A percentile compares a stretch with the other conserved stretches of the same genome.
phyloP scores from a whole-genome alignment of 768 basidiomycete species.

The Tubosaeta brunneosetosa region DNA sequence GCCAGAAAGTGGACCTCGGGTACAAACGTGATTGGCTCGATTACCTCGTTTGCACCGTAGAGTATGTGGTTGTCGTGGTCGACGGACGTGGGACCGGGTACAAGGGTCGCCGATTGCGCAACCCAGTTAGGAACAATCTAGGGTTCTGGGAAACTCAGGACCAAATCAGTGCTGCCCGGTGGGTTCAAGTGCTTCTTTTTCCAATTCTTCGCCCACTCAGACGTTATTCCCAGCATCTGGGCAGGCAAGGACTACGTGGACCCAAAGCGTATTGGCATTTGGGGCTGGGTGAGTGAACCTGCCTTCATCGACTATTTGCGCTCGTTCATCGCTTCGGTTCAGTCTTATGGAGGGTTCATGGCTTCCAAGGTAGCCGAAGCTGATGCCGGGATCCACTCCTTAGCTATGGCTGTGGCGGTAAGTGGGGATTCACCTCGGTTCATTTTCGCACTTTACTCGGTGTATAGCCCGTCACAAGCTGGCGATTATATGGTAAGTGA shows the following conservation, averaged over 20 bases:
- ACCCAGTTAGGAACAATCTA: constrained; percentile 83
- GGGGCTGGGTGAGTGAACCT: constrained; percentile 82
- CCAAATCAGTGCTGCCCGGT: constrained; percentile 87
- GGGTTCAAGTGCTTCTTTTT: constrained; percentile 14
- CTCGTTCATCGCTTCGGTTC: constrained; percentile 2
- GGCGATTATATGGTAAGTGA: constrained; percentile 68
- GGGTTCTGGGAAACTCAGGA: constrained; percentile 88
- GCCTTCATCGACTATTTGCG: neutral
- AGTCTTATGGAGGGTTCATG: constrained; percentile 98
- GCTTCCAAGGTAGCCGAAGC: constrained; percentile 90
- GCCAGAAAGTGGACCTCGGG: constrained; percentile 67
- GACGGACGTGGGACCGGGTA: constrained; percentile 94
- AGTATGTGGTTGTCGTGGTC: constrained; percentile 83
- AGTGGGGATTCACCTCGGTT: constrained; percentile 25
- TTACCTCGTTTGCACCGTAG: constrained; percentile 73
- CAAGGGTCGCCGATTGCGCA: constrained; percentile 80
- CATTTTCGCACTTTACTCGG: constrained; percentile 7
- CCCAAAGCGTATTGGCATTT: constrained; percentile 82
- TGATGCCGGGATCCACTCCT: constrained; percentile 80
- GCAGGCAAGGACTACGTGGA: constrained; percentile 87
- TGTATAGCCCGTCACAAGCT: constrained; percentile 78
- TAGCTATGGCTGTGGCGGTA: constrained; percentile 90
- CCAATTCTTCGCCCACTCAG: neutral
- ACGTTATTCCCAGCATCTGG: constrained; percentile 54
- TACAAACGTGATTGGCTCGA: constrained; percentile 82